Evolutionary conservation across 129 eudicot species (phyloP), one percentile per base, ranked within the genome.

Genomic region (Ambrosia artemisiifolia): DNA sequence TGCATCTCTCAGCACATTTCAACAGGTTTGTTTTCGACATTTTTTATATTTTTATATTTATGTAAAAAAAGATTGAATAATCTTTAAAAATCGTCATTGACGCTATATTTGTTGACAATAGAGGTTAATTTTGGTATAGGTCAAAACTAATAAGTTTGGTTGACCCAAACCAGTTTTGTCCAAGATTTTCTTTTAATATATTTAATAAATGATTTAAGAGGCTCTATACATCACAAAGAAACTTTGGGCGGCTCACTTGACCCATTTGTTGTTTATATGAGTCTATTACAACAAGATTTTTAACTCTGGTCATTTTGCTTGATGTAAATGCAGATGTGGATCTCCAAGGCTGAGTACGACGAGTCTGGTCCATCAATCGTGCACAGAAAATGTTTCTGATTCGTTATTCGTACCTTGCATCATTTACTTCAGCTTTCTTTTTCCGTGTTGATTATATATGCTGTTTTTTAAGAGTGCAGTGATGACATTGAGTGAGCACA

Each of bases 1-100:
- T 63, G 91, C 91, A 55, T 83, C 91, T 12, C 89, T 84, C 70
- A 84, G 88, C 87, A 87, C 85, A 75, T 87, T 87, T 88, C 92
- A 87, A 67, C 90, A 85, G 90, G 94, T 85, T 40, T 40, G 44
- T 0, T 38, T 38, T 38, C 43, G 5, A 38, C 9, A n/a, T n/a
- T 24, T 24, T 24, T 24, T 24, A 24, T 24, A 24, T 24, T 24
- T 0, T 24, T 24, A 24, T 24, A 24, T 24, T 24, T n/a, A n/a
- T n/a, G n/a, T n/a, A n/a, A n/a, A n/a, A n/a, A n/a, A n/a, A n/a
- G n/a, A n/a, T n/a, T n/a, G n/a, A n/a, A n/a, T n/a, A n/a, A n/a
- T n/a, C n/a, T n/a, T n/a, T n/a, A n/a, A n/a, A n/a, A n/a, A n/a
- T 24, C 28, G 1, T 24, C 28, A 24, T 24, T 24, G 1, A 24